phyloP scores from a whole-genome alignment of 2,329 filamentous ascomycete genomes.

The Thelonectria rubi region DNA sequence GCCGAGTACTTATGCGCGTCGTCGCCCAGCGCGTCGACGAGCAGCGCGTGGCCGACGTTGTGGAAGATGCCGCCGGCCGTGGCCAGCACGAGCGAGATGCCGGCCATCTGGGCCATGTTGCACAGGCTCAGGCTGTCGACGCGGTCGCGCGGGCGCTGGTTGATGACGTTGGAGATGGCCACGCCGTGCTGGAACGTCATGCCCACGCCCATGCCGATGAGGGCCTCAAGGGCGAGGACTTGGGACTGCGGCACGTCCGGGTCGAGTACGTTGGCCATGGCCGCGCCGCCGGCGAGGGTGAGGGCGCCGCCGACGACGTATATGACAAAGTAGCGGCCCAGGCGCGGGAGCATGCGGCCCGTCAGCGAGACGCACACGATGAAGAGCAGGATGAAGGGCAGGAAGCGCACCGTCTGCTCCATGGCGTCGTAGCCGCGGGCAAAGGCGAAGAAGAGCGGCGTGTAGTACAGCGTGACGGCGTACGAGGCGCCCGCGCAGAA shows the following conservation, averaged over 20 bases:
- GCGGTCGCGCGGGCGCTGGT: conserved; percentile 38
- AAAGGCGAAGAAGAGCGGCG: conserved; percentile 65
- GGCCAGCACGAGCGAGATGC: conserved; percentile 23
- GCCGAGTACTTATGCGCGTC: conserved; percentile 13
- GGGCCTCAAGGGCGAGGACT: conserved; percentile 45
- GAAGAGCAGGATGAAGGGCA: conserved; percentile 54
- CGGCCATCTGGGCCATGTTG: conserved; percentile 47
- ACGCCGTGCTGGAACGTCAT: conserved; percentile 45
- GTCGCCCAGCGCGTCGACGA: conserved; percentile 18
- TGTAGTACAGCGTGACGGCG: conserved; percentile 59
- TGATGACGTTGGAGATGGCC: conserved; percentile 43
- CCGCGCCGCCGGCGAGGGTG: conserved; percentile 39
- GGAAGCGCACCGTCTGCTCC: conserved; percentile 51
- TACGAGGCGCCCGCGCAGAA: conserved; percentile 48
- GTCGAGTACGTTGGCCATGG: conserved; percentile 40
- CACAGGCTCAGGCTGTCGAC: conserved; percentile 46
- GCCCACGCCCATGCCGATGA: conserved; percentile 46
- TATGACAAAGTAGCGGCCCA: conserved; percentile 50
- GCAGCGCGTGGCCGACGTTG: conserved; percentile 23
- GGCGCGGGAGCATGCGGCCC: conserved; percentile 49
- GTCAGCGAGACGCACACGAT: conserved; percentile 48
- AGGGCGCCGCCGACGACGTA: conserved; percentile 43
- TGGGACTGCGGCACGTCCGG: conserved; percentile 36
- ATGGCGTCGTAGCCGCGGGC: conserved; percentile 52
- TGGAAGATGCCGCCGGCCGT: conserved; percentile 20